Conservation (phyloP, 1,139 yeast species). For the Ogataea hybrid region DNA sequence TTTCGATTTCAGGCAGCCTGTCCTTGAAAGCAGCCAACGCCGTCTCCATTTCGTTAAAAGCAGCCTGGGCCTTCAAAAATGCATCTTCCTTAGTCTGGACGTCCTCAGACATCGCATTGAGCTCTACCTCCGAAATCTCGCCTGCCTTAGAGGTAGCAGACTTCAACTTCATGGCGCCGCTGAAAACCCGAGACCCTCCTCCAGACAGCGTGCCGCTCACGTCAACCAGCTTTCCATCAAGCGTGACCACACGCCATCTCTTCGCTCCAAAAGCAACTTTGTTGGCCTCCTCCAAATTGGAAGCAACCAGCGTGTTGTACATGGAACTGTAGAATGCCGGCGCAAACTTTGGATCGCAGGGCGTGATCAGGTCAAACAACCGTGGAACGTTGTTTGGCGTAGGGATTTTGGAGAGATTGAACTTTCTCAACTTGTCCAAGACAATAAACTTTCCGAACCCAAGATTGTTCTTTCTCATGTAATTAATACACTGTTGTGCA, state of each 20-base stretch:
- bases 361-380: constrained; percentile 76
- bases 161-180: constrained; percentile 61
- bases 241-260: constrained; percentile 79
- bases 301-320: constrained; percentile 84
- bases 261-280: constrained; percentile 79
- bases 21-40: constrained; percentile 58
- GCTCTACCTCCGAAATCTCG: constrained; percentile 54
- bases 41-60: constrained; percentile 57
- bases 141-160: constrained; percentile 30
- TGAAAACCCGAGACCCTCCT: constrained; percentile 73
- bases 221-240: constrained; percentile 91
- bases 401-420: constrained; percentile 55
- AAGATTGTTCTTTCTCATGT: constrained; percentile 74
- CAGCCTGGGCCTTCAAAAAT: constrained; percentile 49
- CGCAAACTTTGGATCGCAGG: constrained; percentile 63
- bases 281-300: constrained; percentile 76
- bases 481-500: constrained; percentile 89
- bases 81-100: constrained; percentile 54
- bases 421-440: constrained; percentile 67
- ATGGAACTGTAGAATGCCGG: constrained; percentile 90
- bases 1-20: constrained; percentile 70
- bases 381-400: constrained; percentile 82
- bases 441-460: constrained; percentile 92
- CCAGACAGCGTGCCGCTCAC: constrained; percentile 98
- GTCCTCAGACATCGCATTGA: constrained; percentile 54